These are phyloP conservation scores for Cylindrotheca closterium DNA, from an alignment of 108 stramenopile genomes.

Conservation along the genomic window DNA sequence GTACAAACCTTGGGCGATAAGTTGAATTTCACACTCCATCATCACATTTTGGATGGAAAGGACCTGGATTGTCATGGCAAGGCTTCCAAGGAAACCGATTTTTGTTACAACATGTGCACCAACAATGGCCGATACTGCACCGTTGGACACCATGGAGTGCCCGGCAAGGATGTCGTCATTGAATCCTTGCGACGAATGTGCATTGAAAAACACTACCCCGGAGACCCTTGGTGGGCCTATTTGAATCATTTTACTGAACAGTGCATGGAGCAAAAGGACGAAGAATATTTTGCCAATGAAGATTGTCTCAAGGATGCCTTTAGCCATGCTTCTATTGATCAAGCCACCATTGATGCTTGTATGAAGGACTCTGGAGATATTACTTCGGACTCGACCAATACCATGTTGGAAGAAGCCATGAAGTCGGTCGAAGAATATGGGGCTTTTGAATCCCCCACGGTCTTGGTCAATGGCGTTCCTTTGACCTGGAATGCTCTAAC, in stretches of 20 bases:
- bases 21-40: constrained; percentile 16
- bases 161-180: constrained; percentile 82
- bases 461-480: constrained; percentile 74
- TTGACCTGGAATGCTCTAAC: constrained; percentile 41
- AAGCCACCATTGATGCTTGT: constrained; percentile 67
- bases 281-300: constrained; percentile 62
- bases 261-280: constrained; percentile 29
- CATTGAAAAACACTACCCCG: constrained; percentile 66
- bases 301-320: constrained; percentile 83
- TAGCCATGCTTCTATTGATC: constrained; percentile 62
- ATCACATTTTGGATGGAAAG: constrained; percentile 19
- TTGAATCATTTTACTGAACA: constrained; percentile 68
- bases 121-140: constrained; percentile 91
- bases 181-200: constrained; percentile 87
- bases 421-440: constrained; percentile 39
- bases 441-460: constrained; percentile 62
- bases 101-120: constrained; percentile 72
- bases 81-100: neutral
- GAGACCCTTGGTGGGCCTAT: constrained; percentile 86
- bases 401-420: constrained; percentile 64
- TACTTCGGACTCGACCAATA: constrained; percentile 51
- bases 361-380: constrained; percentile 84
- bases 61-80: constrained; percentile 19
- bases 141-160: constrained; percentile 69
- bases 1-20: constrained; percentile 14